phyloP scores from a whole-genome alignment of 164 flowering plant genomes.

The Magnolia officinalis region DNA sequence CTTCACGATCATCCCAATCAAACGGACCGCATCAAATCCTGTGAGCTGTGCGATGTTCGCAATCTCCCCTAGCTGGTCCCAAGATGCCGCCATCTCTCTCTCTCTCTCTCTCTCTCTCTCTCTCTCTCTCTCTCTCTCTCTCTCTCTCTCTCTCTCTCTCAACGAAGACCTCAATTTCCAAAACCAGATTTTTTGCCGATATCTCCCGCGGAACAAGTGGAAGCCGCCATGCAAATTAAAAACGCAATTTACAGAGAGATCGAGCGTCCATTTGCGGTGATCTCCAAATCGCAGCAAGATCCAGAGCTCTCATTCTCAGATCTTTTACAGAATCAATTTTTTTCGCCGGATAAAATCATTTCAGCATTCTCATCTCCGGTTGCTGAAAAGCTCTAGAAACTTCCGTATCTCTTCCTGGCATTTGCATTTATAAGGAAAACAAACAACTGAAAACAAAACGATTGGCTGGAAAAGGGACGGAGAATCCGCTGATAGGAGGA shows the following conservation, averaged over 20 bases:
- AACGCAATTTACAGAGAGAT: neutral
- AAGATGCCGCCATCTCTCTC: conserved; percentile 37
- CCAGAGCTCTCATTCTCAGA: neutral
- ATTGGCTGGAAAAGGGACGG: neutral
- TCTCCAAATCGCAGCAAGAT: neutral
- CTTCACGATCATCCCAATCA: conserved; percentile 75
- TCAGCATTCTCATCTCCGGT: neutral
- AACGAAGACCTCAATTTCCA: neutral
- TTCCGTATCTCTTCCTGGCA: neutral
- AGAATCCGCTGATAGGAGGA: neutral
- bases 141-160: neutral
- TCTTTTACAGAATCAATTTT: neutral
- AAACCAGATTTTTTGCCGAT: neutral
- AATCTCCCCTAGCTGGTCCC: conserved; percentile 76
- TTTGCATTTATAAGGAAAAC: neutral
- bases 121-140: neutral
- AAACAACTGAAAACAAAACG: neutral
- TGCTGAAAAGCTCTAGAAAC: neutral
- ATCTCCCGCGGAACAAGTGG: too few relatives aligned
- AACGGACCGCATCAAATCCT: conserved; percentile 70
- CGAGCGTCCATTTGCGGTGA: neutral
- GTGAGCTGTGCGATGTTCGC: conserved; percentile 77
- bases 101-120: conserved; percentile 7
- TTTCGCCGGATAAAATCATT: neutral
- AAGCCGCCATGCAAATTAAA: neutral